Evolutionary conservation across 192 early-diverging fungal genomes (phyloP).

Genomic region (Gamsiella multidivaricata): DNA sequence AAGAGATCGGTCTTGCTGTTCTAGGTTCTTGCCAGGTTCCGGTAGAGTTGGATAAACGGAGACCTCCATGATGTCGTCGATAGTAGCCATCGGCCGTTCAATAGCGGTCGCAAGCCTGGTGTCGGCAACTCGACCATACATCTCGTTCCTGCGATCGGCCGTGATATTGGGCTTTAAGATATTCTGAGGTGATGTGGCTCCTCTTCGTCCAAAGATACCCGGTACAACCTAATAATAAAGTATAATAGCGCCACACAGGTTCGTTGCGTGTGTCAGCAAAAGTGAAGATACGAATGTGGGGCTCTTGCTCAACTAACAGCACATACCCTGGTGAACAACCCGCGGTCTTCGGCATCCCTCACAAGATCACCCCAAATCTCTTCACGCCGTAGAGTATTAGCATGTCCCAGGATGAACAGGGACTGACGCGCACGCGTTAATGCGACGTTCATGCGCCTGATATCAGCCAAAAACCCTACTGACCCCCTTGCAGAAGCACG

Average conservation of each 20-base stretch:
- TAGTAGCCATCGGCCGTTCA: conserved; percentile 9
- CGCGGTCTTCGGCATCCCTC: conserved; percentile 67
- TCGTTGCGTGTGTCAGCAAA: too few relatives aligned
- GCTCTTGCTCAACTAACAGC: background rate
- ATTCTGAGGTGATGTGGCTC: conserved; percentile 17
- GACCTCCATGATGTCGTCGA: conserved; percentile 29
- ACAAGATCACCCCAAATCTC: conserved; percentile 82
- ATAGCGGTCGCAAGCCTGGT: conserved; percentile 14
- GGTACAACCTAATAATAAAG: conserved; percentile 16
- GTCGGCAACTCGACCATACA: conserved; percentile 20
- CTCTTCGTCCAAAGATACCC: conserved; percentile 26
- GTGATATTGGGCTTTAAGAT: conserved; percentile 10
- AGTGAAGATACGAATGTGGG: background rate
- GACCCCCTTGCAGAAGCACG: conserved; percentile 68
- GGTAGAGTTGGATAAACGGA: conserved; percentile 21
- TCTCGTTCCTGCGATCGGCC: conserved; percentile 13
- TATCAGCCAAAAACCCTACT: conserved; percentile 88
- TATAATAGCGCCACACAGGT: too few relatives aligned
- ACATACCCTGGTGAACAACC: conserved; percentile 49
- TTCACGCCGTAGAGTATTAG: conserved; percentile 66
- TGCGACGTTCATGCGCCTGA: conserved; percentile 91
- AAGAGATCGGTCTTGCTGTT: too few relatives aligned
- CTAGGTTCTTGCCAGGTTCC: background rate
- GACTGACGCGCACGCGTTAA: conserved; percentile 89
- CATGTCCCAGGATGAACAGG: conserved; percentile 84